Evolutionary conservation across 2,329 filamentous ascomycete genomes (phyloP).

Genomic region (Phialophora expanda): DNA sequence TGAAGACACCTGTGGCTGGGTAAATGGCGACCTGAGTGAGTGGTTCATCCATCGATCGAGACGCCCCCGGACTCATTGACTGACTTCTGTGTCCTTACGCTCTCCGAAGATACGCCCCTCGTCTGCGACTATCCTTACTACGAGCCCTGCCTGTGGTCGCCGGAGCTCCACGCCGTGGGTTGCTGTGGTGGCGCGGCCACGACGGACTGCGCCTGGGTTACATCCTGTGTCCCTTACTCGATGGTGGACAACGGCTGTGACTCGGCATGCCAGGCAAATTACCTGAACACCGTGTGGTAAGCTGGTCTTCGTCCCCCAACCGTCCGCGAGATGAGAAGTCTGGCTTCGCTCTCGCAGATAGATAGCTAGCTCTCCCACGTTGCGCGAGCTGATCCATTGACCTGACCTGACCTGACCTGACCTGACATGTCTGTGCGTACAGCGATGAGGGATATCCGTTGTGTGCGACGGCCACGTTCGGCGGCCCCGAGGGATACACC

Average conservation of each 20-base stretch:
- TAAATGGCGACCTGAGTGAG: constrained; percentile 25
- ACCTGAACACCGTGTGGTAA: constrained; percentile 21
- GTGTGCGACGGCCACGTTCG: constrained; percentile 24
- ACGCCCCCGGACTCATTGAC: not conserved
- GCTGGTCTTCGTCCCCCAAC: too few species aligned
- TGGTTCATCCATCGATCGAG: not conserved
- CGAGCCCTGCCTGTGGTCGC: constrained; percentile 20
- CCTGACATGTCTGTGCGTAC: too few species aligned
- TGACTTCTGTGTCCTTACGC: not conserved
- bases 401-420: not conserved
- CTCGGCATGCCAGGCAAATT: constrained; percentile 19
- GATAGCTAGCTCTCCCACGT: too few species aligned
- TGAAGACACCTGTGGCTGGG: constrained; percentile 21
- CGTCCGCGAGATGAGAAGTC: too few species aligned
- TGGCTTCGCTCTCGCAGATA: too few species aligned
- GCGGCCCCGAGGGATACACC: constrained; percentile 20
- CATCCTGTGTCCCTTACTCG: constrained; percentile 20
- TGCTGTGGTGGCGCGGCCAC: constrained; percentile 17
- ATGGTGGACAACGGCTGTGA: constrained; percentile 22
- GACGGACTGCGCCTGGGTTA: constrained; percentile 20
- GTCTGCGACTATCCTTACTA: constrained; percentile 18
- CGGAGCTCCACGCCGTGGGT: constrained; percentile 16
- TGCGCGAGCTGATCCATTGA: too few species aligned
- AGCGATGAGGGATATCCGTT: constrained; percentile 11
- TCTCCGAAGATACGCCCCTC: constrained; percentile 12